Base-by-base conservation (phyloP, 352 stramenopile species). In the Peronospora destructor region DNA sequence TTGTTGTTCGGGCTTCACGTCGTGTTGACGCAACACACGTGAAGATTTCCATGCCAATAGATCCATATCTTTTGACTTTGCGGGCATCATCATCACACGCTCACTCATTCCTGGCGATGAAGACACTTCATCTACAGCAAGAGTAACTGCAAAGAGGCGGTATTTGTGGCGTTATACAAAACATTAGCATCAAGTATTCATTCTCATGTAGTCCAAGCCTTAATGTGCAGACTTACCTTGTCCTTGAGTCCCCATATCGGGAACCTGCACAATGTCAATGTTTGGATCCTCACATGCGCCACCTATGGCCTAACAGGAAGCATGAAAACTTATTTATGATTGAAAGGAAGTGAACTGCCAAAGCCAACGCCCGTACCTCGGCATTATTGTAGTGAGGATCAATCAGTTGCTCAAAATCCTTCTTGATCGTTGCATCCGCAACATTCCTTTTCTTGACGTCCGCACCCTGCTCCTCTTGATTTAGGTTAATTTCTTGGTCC, bases 221-320 rank as follows among this genome's bases (percentile, higher is more conserved):
- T 16, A 11, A 34, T 32, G 4, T 17, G 6, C 6, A 21, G 11
- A 16, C 23, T 8, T 49, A 70, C 51, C 43, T 66, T 61, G 49
- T 40, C 12, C 39, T 40, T 49, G 14, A 34, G 49, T 11, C 35
- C 55, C 50, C n/a, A 44, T 37, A 2, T 45, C 30, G 9, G 51
- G 36, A 25, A 74, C 47, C 29, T 66, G 61, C 21, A 61, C 47
- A 21, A 65, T 70, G 53, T 68, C 70, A 28, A 61, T 66, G 21
- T 44, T 36, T 35, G 8, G 45, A 26, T 63, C 52, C 8, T 64
- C 43, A 13, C 26, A 28, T 6, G 13, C 41, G 11, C 52, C 34
- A n/a, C n/a, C 23, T 46, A 55, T 64, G 7, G 58, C 25, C 62
- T 71, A 25, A 21, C 17, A 45, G 17, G 12, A 19, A 17, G 34